phyloP scores from a whole-genome alignment of 2,329 filamentous ascomycete species.

The Raffaelea ambrosiae region DNA sequence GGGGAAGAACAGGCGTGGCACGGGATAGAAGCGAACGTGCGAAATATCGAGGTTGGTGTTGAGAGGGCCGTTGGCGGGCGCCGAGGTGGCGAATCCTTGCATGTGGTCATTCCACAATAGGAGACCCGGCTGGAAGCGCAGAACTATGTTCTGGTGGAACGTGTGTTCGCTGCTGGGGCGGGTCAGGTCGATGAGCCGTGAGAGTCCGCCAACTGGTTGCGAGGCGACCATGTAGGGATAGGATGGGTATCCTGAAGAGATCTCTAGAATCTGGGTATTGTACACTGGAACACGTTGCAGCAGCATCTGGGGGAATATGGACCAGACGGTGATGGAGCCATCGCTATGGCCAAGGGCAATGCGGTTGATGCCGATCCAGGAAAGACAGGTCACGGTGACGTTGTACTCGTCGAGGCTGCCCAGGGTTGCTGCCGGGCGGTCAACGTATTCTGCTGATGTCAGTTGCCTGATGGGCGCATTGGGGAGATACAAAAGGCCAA shows the following conservation, averaged over 20 bases:
- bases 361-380: constrained; percentile 48
- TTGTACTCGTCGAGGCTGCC: constrained; percentile 36
- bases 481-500: neutral
- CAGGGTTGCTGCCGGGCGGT: constrained; percentile 35
- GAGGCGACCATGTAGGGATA: constrained; percentile 48
- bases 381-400: constrained; percentile 41
- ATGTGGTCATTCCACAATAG: constrained; percentile 48
- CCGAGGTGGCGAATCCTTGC: constrained; percentile 43
- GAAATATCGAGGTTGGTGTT: constrained; percentile 46
- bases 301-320: constrained; percentile 37
- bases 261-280: constrained; percentile 43
- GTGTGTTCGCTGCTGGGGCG: constrained; percentile 44
- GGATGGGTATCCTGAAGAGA: constrained; percentile 47
- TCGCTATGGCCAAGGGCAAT: constrained; percentile 48
- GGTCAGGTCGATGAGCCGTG: constrained; percentile 43
- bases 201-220: constrained; percentile 43
- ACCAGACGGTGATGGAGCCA: constrained; percentile 49
- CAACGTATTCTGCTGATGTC: constrained; percentile 27
- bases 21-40: constrained; percentile 42
- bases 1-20: constrained; percentile 42
- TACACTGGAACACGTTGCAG: constrained; percentile 46
- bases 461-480: too few relatives aligned
- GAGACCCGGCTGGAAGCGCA: constrained; percentile 44
- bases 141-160: constrained; percentile 40
- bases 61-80: constrained; percentile 43